Evolutionary conservation across 345 rosid species (phyloP).

Genomic region (Lepidium sativum): DNA sequence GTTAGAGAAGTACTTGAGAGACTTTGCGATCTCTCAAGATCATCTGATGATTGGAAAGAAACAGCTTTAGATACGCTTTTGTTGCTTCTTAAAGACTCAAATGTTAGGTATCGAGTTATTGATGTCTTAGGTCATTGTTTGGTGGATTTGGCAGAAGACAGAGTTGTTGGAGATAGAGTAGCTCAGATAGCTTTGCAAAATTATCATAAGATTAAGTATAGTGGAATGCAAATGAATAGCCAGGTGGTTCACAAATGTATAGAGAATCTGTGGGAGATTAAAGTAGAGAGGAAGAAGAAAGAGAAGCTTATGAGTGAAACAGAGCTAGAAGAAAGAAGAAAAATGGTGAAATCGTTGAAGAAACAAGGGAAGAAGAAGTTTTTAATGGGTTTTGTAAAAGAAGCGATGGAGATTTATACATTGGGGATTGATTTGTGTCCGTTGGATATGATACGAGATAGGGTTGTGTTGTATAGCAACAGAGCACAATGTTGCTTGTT

Average conservation of each 20-base stretch:
- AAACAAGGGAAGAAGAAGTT: slow-evolving; percentile 54
- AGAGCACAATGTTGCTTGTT: slow-evolving; percentile 71
- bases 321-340: slow-evolving; percentile 44
- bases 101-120: slow-evolving; percentile 42
- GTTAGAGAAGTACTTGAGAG: slow-evolving; percentile 33
- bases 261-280: slow-evolving; percentile 55
- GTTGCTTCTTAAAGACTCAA: slow-evolving; percentile 55
- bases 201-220: slow-evolving; percentile 55
- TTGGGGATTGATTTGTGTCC: slow-evolving; percentile 53
- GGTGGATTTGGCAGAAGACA: slow-evolving; percentile 58
- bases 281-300: slow-evolving; percentile 58
- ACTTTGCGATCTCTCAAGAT: slow-evolving; percentile 56
- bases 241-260: slow-evolving; percentile 33
- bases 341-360: slow-evolving; percentile 38
- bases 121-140: slow-evolving; percentile 39
- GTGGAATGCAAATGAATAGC: slow-evolving; percentile 36
- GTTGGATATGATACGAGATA: slow-evolving; percentile 45
- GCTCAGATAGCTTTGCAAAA: slow-evolving; percentile 45
- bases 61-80: slow-evolving; percentile 58
- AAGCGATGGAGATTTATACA: slow-evolving; percentile 38
- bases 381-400: slow-evolving; percentile 39
- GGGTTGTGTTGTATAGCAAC: slow-evolving; percentile 62
- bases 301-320: slow-evolving; percentile 50
- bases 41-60: slow-evolving; percentile 61
- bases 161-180: slow-evolving; percentile 41